A percentile compares a stretch with the other conserved stretches of the same genome.
Conservation (phyloP, 192 early-diverging fungal species). For the Podila minutissima region DNA sequence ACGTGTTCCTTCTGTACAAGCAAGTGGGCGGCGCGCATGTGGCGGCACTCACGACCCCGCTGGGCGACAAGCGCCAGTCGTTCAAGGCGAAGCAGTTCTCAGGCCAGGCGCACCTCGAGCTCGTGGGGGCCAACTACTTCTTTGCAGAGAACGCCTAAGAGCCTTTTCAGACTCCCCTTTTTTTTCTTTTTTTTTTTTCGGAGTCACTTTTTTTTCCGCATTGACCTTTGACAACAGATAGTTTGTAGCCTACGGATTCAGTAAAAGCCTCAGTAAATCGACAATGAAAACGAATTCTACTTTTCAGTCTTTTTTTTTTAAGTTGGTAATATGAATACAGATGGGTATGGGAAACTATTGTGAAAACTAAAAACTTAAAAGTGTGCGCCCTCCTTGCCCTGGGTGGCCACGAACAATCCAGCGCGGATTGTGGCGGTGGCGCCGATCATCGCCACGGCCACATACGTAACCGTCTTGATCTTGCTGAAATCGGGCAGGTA, state of each 20-base stretch:
- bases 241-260: no score
- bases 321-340: not conserved
- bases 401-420: slow-evolving; percentile 38
- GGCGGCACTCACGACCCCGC: slow-evolving; percentile 23
- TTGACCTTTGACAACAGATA: no score
- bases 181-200: not conserved
- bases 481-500: slow-evolving; percentile 48
- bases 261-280: no score
- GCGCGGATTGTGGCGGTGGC: slow-evolving; percentile 36
- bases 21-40: slow-evolving; percentile 45
- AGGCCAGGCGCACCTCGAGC: slow-evolving; percentile 47
- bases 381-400: not conserved
- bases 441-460: slow-evolving; percentile 14
- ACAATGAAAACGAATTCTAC: no score
- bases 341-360: not conserved
- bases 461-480: slow-evolving; percentile 29
- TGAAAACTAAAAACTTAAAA: not conserved
- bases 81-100: slow-evolving; percentile 56
- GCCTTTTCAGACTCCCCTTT: not conserved
- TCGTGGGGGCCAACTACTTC: slow-evolving; percentile 62
- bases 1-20: slow-evolving; percentile 67
- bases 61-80: slow-evolving; percentile 9
- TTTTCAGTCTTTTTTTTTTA: not conserved
- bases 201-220: no score
- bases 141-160: slow-evolving; percentile 37